Conservation (phyloP, 768 basidiomycete species). For the Cystobasidiopsis lactophilus region DNA sequence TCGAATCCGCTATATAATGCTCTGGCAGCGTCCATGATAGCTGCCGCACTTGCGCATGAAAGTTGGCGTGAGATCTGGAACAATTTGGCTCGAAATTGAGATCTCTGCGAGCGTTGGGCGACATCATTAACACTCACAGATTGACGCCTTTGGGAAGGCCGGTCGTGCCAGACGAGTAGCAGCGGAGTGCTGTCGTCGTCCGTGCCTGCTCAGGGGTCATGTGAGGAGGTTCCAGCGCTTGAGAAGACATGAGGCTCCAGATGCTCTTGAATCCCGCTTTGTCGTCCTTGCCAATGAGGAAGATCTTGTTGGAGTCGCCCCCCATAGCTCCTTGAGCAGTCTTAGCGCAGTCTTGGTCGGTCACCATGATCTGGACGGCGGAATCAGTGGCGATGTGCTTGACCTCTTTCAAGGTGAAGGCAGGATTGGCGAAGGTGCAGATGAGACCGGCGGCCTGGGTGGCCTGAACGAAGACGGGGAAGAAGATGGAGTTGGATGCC, state of each 20-base stretch:
- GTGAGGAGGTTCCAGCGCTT: conserved; percentile 34
- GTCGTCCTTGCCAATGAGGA: conserved; percentile 19
- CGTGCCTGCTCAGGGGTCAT: conserved; percentile 24
- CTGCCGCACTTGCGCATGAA: no score
- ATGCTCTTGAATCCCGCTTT: conserved; percentile 23
- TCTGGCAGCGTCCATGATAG: no score
- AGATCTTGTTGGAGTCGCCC: conserved; percentile 24
- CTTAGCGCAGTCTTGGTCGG: neutral
- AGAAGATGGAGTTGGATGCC: conserved; percentile 17
- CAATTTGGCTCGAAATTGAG: no score
- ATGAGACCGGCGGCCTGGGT: conserved; percentile 15
- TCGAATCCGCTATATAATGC: no score
- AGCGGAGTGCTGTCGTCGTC: conserved; percentile 9
- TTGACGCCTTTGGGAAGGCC: conserved; percentile 50
- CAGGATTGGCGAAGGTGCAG: conserved; percentile 27
- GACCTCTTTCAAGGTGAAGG: conserved; percentile 45
- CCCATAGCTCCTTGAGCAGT: neutral
- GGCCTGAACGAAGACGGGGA: conserved; percentile 5
- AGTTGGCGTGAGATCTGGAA: no score
- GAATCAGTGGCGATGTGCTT: neutral
- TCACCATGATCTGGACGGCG: neutral
- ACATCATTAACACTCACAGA: no score
- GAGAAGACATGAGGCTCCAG: conserved; percentile 33
- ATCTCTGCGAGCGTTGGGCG: no score
- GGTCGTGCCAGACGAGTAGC: conserved; percentile 39